Percentiles rank a stretch among this genome's conserved stretches.
phyloP scores from a whole-genome alignment of 2,329 filamentous ascomycete species.

The Acrodontium crateriforme region DNA sequence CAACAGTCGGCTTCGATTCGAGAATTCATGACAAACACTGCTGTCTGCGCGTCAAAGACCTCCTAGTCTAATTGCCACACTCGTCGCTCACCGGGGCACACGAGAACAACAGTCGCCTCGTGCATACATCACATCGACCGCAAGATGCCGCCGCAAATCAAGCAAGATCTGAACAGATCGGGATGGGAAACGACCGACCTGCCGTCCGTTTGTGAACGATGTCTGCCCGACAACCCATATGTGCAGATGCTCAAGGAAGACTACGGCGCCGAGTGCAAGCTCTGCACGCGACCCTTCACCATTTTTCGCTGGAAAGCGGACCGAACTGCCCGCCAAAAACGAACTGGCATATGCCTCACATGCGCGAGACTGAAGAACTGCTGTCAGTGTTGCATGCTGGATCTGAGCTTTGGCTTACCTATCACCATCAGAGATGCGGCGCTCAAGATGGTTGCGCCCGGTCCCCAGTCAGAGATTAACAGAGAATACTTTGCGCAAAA shows the following conservation, averaged over 20 bases:
- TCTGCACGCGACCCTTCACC: conserved; percentile 88
- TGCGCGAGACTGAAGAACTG: conserved; percentile 97
- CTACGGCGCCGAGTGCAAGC: conserved; percentile 56
- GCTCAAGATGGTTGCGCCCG: conserved; percentile 92
- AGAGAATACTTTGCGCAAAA: conserved; percentile 96
- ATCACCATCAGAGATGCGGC: conserved; percentile 93
- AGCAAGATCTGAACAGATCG: conserved; percentile 86
- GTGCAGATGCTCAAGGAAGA: conserved; percentile 99
- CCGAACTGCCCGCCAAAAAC: conserved; percentile 79
- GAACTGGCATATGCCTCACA: conserved; percentile 89
- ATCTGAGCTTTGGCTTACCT: conserved; percentile 86
- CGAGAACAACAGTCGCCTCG: too few relatives aligned
- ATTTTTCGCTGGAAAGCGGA: conserved; percentile 92
- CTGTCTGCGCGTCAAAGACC: too few relatives aligned
- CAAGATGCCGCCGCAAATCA: conserved; percentile 88
- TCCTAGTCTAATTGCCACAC: too few relatives aligned
- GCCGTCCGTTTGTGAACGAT: conserved; percentile 80
- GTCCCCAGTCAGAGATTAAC: conserved; percentile 84
- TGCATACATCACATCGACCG: too few relatives aligned
- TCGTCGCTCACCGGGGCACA: too few relatives aligned
- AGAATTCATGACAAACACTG: too few relatives aligned
- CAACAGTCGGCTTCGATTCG: too few relatives aligned
- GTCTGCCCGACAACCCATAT: conserved; percentile 89
- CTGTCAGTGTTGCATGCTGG: conserved; percentile 97
- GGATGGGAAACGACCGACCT: conserved; percentile 85